A percentile compares a stretch with the other conserved stretches of the same genome.
Evolutionary conservation across 1,284 basidiomycete genomes (phyloP).

Genomic region (Taiwanofungus camphoratus): DNA sequence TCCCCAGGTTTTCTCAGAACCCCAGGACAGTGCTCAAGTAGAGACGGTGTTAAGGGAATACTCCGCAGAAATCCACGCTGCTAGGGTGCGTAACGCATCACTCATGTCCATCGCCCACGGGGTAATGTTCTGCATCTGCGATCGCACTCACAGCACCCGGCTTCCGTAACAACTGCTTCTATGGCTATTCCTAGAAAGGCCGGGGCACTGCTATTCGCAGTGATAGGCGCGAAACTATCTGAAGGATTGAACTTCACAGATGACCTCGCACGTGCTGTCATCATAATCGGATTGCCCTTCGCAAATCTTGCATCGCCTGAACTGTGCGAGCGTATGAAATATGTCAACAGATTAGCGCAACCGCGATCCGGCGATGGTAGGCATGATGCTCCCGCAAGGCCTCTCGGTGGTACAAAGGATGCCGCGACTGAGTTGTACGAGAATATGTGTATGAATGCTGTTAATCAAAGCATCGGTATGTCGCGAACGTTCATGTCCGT

Average conservation of each 20-base stretch:
- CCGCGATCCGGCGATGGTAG: slow-evolving; percentile 17
- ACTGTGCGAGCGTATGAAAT: slow-evolving; percentile 87
- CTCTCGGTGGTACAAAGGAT: slow-evolving; percentile 47
- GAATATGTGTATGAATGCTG: slow-evolving; percentile 94
- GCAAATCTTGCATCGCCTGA: slow-evolving; percentile 90
- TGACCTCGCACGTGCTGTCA: slow-evolving; percentile 81
- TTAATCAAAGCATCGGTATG: slow-evolving; percentile 95
- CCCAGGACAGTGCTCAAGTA: slow-evolving; percentile 71
- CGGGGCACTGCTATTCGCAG: slow-evolving; percentile 83
- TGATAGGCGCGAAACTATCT: slow-evolving; percentile 94
- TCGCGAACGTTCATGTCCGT: slow-evolving; percentile 4
- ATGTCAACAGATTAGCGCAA: slow-evolving; percentile 60
- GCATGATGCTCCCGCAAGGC: slow-evolving; percentile 18
- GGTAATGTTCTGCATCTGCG: no score
- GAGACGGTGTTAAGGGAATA: slow-evolving; percentile 79
- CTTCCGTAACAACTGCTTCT: no score
- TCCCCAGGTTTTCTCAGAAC: slow-evolving; percentile 82
- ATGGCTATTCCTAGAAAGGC: slow-evolving; percentile 37
- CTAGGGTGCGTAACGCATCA: slow-evolving; percentile 31
- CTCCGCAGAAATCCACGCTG: slow-evolving; percentile 45
- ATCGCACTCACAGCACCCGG: no score
- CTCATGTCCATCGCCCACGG: no score
- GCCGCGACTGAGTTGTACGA: slow-evolving; percentile 84
- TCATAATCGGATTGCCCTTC: slow-evolving; percentile 91
- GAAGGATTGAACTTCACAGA: slow-evolving; percentile 97